Percentiles rank a stretch among this genome's conserved stretches.
These are phyloP conservation scores for Yamadazyma insecticola DNA, from an alignment of 805 yeast species.

Conservation along the genomic window DNA sequence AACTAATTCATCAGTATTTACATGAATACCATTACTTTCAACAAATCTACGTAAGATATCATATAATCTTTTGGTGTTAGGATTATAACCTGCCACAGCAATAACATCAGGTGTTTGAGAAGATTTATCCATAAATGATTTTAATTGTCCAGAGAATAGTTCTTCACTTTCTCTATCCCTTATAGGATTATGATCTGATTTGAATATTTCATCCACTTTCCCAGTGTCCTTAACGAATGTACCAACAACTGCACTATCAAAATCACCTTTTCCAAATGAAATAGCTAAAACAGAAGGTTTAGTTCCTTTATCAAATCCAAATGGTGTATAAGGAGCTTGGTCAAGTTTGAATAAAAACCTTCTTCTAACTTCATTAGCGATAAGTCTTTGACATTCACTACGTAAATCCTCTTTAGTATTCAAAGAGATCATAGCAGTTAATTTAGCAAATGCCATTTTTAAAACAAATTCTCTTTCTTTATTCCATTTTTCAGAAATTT, in stretches of 20 bases:
- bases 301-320: slow-evolving; percentile 72
- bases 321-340: slow-evolving; percentile 91
- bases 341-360: slow-evolving; percentile 68
- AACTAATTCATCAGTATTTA: slow-evolving; percentile 43
- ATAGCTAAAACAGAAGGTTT: slow-evolving; percentile 79
- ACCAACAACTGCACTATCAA: slow-evolving; percentile 82
- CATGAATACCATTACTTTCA: slow-evolving; percentile 48
- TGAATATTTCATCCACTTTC: slow-evolving; percentile 67
- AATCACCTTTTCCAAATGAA: slow-evolving; percentile 82
- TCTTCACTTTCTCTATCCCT: slow-evolving; percentile 41
- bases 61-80: slow-evolving; percentile 58
- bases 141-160: slow-evolving; percentile 57
- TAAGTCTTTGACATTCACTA: slow-evolving; percentile 65
- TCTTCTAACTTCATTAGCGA: slow-evolving; percentile 67
- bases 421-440: slow-evolving; percentile 62
- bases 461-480: slow-evolving; percentile 64
- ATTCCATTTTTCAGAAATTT: slow-evolving; percentile 77
- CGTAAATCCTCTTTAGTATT: slow-evolving; percentile 82
- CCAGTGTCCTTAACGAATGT: slow-evolving; percentile 77
- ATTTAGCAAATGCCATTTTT: slow-evolving; percentile 59
- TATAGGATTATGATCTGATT: slow-evolving; percentile 69
- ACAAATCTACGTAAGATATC: slow-evolving; percentile 55
- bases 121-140: slow-evolving; percentile 58
- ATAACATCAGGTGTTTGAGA: slow-evolving; percentile 72
- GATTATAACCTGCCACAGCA: slow-evolving; percentile 84